phyloP scores from a whole-genome alignment of 306 rosid species.

The Purshia tridentata region DNA sequence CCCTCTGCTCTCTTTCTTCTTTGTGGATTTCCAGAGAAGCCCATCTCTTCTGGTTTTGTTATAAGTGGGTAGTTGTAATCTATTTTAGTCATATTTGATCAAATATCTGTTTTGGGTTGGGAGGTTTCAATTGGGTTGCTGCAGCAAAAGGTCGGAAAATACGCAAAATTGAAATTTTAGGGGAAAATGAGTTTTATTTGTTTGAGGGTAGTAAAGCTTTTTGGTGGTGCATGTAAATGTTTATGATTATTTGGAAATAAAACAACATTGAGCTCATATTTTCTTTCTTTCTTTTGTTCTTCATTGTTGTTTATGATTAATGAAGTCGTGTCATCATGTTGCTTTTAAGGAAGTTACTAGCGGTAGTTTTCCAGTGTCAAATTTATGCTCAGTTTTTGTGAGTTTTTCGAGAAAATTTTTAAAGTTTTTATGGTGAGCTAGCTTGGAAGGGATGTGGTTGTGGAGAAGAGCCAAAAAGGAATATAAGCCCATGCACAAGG shows the following conservation, averaged over 20 bases:
- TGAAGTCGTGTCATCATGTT: neutral
- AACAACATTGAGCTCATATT: neutral
- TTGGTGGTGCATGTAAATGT: neutral
- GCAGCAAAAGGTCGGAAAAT: neutral
- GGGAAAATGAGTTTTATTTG: neutral
- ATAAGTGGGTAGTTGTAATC: constrained; percentile 3
- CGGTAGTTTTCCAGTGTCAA: neutral
- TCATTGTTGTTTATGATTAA: neutral
- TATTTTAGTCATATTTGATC: neutral
- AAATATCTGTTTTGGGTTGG: neutral
- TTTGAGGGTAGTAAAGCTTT: neutral
- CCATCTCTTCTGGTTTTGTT: neutral
- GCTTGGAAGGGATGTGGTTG: neutral
- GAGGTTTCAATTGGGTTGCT: constrained; percentile 5
- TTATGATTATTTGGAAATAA: neutral
- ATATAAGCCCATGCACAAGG: neutral
- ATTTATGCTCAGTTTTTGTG: neutral
- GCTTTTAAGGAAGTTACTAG: neutral
- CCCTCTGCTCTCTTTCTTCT: neutral
- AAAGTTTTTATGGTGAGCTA: neutral
- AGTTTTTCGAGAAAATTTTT: neutral
- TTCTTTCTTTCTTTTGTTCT: neutral
- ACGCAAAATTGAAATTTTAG: neutral
- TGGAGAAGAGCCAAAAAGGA: neutral
- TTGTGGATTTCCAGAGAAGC: neutral